Percentiles rank a stretch among this genome's conserved stretches.
phyloP scores from a whole-genome alignment of 208 protist species.

The Acanthamoeba sp. region DNA sequence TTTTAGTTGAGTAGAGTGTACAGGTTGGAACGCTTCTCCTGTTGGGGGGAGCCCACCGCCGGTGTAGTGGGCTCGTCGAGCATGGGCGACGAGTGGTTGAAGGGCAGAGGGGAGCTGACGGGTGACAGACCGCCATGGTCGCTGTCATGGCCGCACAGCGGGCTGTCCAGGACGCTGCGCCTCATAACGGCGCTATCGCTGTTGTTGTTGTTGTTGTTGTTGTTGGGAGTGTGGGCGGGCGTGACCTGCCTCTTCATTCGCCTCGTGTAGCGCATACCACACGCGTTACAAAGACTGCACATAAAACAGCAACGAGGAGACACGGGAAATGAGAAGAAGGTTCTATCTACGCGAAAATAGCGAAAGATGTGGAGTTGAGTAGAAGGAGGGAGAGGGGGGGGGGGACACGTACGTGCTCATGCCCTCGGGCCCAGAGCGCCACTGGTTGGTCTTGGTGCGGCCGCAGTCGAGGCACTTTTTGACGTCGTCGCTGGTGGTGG shows the following conservation, averaged over 20 bases:
- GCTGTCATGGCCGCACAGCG: not conserved
- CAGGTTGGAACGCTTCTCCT: conserved; percentile 14
- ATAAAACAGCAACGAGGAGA: too few species aligned
- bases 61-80: not conserved
- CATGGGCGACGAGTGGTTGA: not conserved
- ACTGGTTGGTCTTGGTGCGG: not conserved
- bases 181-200: not conserved
- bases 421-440: conserved; percentile 21
- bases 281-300: conserved; percentile 16
- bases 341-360: not conserved
- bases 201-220: not conserved
- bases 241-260: not conserved
- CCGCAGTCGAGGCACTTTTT: conserved; percentile 6
- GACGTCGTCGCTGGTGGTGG: not conserved
- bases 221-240: not conserved
- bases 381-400: not conserved
- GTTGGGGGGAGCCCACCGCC: not conserved
- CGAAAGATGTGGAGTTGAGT: not conserved
- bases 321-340: not conserved
- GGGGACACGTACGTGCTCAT: conserved; percentile 4
- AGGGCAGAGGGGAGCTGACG: conserved; percentile 28
- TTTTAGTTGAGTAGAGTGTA: conserved; percentile 31
- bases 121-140: conserved; percentile 1
- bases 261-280: conserved; percentile 34
- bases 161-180: not conserved